Evolutionary conservation across 345 rosid species (phyloP).

Genomic region (Linum tenue): DNA sequence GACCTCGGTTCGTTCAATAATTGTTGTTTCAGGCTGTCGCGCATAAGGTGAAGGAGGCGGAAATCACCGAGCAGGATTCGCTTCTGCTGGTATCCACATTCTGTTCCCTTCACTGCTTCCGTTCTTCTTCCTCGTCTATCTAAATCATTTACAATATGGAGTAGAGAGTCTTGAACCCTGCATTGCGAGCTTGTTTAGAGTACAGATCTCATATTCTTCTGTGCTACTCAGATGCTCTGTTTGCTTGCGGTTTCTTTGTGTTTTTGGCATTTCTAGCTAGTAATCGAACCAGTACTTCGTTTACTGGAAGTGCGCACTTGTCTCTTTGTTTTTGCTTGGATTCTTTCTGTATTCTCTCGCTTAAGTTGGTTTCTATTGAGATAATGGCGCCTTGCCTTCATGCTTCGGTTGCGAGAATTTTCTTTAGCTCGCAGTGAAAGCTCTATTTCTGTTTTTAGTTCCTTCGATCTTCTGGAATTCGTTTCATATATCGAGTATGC

Average conservation of each 20-base stretch:
- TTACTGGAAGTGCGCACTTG: no score
- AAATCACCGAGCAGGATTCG: slow-evolving; percentile 97
- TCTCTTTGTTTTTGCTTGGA: no score
- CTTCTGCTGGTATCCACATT: slow-evolving; percentile 65
- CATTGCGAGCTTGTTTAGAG: not conserved
- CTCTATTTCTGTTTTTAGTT: no score
- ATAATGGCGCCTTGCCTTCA: not conserved
- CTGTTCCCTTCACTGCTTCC: not conserved
- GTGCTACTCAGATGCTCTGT: not conserved
- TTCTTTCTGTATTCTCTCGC: no score
- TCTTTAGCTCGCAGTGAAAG: no score
- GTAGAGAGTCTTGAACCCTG: no score
- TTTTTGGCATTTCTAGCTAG: slow-evolving; percentile 1
- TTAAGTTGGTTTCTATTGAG: not conserved
- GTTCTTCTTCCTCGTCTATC: not conserved
- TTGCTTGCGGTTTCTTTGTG: slow-evolving; percentile 1
- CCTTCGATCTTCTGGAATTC: no score
- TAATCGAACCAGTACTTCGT: no score
- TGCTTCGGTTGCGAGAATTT: no score
- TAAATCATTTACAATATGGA: not conserved
- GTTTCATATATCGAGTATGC: no score
- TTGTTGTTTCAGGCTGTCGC: slow-evolving; percentile 48
- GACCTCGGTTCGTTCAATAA: not conserved
- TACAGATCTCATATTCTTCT: not conserved
- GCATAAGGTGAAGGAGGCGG: slow-evolving; percentile 82